Conservation (phyloP, 495 filamentous ascomycete species). For the Penicillium crystallinum region DNA sequence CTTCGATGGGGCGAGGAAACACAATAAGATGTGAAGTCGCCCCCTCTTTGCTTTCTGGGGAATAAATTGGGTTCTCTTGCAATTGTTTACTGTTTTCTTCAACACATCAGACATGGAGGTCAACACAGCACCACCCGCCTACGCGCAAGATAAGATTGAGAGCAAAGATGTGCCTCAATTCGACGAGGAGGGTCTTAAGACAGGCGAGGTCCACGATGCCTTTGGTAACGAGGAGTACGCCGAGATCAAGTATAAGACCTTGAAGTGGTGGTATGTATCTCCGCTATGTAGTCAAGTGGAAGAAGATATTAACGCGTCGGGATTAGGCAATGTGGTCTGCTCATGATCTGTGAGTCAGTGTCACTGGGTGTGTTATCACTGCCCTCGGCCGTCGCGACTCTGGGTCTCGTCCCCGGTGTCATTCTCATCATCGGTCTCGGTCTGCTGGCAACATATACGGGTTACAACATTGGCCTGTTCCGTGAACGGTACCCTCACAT, state of each 20-base stretch:
- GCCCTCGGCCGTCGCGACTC: conserved; percentile 54
- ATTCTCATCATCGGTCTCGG: conserved; percentile 62
- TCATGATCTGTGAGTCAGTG: conserved; percentile 68
- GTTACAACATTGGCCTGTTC: conserved; percentile 70
- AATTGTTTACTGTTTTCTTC: neutral
- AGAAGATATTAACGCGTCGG: neutral
- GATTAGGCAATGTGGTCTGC: conserved; percentile 34
- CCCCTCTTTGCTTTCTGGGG: neutral
- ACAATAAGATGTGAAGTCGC: neutral
- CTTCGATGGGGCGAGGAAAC: conserved; percentile 3
- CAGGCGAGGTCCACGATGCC: conserved; percentile 30
- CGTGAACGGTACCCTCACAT: conserved; percentile 63
- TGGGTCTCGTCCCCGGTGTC: conserved; percentile 58
- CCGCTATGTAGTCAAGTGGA: neutral
- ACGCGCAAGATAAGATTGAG: conserved; percentile 21
- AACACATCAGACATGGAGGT: conserved; percentile 17
- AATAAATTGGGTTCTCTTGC: neutral
- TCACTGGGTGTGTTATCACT: conserved; percentile 65
- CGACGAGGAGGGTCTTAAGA: conserved; percentile 33
- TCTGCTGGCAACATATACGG: conserved; percentile 67
- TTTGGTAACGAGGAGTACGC: conserved; percentile 42
- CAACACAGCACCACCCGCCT: conserved; percentile 14
- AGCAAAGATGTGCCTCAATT: conserved; percentile 9
- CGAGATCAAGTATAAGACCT: conserved; percentile 44
- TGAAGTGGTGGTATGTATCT: conserved; percentile 43